These are phyloP conservation scores for Glycine latifolia DNA, from an alignment of 306 rosid species.

Conservation along the genomic window DNA sequence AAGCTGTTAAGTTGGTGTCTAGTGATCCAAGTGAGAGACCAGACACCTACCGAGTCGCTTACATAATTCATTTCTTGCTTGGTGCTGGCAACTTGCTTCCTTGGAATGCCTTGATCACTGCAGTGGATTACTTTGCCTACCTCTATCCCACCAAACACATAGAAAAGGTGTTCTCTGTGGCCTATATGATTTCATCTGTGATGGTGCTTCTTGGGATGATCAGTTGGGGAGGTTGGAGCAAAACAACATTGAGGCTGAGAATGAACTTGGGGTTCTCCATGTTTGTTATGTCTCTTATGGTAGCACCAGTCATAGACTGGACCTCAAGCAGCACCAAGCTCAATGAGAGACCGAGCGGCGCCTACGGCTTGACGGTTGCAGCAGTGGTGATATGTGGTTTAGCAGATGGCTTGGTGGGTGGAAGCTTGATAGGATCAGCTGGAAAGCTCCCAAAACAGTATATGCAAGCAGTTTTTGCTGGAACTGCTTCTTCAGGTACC, in stretches of 20 bases:
- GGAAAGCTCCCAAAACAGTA: constrained; percentile 87
- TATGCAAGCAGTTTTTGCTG: constrained; percentile 98
- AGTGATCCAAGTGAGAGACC: constrained; percentile 56
- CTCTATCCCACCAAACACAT: constrained; percentile 78
- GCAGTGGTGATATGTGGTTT: constrained; percentile 55
- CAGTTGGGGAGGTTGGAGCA: constrained; percentile 74
- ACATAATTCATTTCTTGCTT: constrained; percentile 85
- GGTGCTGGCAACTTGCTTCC: constrained; percentile 95
- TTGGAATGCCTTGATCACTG: constrained; percentile 97
- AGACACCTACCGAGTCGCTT: constrained; percentile 70
- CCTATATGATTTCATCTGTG: constrained; percentile 68
- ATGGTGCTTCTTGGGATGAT: constrained; percentile 66
- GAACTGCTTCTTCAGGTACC: constrained; percentile 93
- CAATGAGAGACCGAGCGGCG: constrained; percentile 52
- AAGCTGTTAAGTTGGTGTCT: constrained; percentile 52
- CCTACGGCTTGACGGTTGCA: constrained; percentile 58
- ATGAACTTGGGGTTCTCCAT: constrained; percentile 61
- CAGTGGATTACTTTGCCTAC: constrained; percentile 83
- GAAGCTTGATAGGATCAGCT: constrained; percentile 93
- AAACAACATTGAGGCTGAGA: constrained; percentile 61
- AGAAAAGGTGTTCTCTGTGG: constrained; percentile 88
- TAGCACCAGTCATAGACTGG: constrained; percentile 74
- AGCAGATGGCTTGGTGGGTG: constrained; percentile 86
- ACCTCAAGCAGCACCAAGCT: constrained; percentile 42
- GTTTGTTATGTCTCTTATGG: constrained; percentile 71